phyloP scores from a whole-genome alignment of 768 basidiomycete species.

The Phallus indusiatus region DNA sequence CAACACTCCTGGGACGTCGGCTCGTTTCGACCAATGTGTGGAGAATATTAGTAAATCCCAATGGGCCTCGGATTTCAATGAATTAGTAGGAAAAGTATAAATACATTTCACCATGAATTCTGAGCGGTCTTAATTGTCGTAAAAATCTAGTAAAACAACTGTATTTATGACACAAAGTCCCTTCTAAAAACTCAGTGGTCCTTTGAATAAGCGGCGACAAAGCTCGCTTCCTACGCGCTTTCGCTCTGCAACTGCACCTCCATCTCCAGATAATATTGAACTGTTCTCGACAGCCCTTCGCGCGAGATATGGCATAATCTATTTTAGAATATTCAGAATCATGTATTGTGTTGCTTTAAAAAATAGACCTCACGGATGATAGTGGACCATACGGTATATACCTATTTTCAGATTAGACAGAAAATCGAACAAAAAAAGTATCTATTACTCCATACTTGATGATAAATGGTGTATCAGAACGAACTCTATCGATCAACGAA shows the following conservation, averaged over 20 bases:
- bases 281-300: conserved; percentile 92
- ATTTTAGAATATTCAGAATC: conserved; percentile 13
- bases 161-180: not conserved
- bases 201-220: conserved; percentile 28
- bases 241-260: conserved; percentile 56
- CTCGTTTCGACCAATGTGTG: conserved; percentile 72
- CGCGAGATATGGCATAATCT: conserved; percentile 87
- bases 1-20: conserved; percentile 47
- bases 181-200: not conserved
- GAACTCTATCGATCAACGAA: conserved; percentile 48
- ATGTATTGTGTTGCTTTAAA: not conserved
- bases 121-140: not conserved
- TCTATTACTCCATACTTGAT: conserved; percentile 47
- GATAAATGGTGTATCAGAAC: conserved; percentile 51
- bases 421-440: conserved; percentile 13
- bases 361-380: conserved; percentile 36
- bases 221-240: conserved; percentile 46
- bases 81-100: conserved; percentile 27
- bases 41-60: conserved; percentile 58
- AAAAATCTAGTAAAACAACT: not conserved
- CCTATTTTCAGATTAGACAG: conserved; percentile 19
- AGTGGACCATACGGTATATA: conserved; percentile 73
- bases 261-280: conserved; percentile 61
- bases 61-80: conserved; percentile 66
- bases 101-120: not conserved